phyloP scores from a whole-genome alignment of 306 rosid genomes.

The Castanea mollissima region DNA sequence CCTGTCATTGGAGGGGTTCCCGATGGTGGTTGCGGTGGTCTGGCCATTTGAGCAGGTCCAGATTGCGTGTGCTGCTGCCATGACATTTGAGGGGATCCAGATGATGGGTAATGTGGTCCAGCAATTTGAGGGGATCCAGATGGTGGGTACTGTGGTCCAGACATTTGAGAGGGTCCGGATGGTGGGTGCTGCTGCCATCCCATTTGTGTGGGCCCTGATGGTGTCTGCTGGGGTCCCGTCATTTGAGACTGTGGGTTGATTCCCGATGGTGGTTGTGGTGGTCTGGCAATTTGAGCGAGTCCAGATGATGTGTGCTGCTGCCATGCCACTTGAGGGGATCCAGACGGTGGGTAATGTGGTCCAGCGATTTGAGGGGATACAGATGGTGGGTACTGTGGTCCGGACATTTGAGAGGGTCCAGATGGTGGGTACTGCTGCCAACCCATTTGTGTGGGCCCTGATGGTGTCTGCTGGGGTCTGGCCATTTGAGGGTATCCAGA shows the following conservation, averaged over 20 bases:
- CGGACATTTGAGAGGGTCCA: constrained; percentile 21
- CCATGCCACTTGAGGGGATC: constrained; percentile 18
- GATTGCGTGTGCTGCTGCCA: constrained; percentile 23
- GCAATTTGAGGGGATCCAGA: constrained; percentile 26
- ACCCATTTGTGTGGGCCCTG: constrained; percentile 14
- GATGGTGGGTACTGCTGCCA: constrained; percentile 28
- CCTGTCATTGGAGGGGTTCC: constrained; percentile 29
- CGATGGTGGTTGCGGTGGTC: constrained; percentile 17
- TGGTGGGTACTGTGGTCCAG: constrained; percentile 24
- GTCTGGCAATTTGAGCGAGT: constrained; percentile 22
- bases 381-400: constrained; percentile 25
- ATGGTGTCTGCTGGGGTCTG: constrained; percentile 33
- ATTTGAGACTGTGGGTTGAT: neutral
- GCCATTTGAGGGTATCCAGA: constrained; percentile 33
- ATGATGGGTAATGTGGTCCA: constrained; percentile 29
- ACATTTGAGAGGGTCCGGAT: constrained; percentile 21
- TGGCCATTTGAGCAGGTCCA: constrained; percentile 18
- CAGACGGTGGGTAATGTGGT: constrained; percentile 27
- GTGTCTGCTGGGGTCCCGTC: constrained; percentile 22
- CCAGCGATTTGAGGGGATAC: constrained; percentile 26
- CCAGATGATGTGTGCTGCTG: constrained; percentile 30
- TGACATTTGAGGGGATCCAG: constrained; percentile 14
- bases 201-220: constrained; percentile 21
- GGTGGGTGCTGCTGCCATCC: constrained; percentile 24
- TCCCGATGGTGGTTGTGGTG: constrained; percentile 17